Evolutionary conservation across 768 basidiomycete species (phyloP).

Genomic region (Pisolithus orientalis): DNA sequence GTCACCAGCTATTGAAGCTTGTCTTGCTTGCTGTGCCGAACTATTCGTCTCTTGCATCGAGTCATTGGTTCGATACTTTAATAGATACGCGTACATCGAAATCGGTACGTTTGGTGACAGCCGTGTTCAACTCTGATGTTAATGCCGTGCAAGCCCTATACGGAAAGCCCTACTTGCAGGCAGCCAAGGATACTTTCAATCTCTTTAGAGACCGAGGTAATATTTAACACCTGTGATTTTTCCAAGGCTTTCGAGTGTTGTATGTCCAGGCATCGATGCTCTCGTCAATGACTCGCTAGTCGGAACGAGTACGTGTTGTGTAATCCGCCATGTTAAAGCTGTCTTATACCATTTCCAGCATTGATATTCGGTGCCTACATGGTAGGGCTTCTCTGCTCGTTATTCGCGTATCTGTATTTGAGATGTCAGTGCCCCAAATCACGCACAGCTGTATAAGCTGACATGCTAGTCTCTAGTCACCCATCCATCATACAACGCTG

Average conservation of each 20-base stretch:
- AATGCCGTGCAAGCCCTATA: conserved; percentile 51
- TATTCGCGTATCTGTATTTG: conserved; percentile 76
- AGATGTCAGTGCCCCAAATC: conserved; percentile 40
- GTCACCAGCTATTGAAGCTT: conserved; percentile 59
- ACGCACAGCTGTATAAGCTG: not conserved
- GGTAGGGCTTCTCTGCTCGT: conserved; percentile 63
- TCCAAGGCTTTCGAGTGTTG: not conserved
- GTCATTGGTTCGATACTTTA: conserved; percentile 70
- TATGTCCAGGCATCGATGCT: conserved; percentile 52
- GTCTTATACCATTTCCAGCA: conserved; percentile 30
- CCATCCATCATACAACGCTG: conserved; percentile 63
- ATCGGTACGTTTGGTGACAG: conserved; percentile 43
- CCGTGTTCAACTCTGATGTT: not conserved
- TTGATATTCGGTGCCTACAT: conserved; percentile 78
- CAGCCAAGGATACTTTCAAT: conserved; percentile 81
- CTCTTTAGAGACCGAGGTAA: conserved; percentile 65
- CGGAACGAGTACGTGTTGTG: conserved; percentile 54
- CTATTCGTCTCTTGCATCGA: conserved; percentile 74
- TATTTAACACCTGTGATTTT: not conserved
- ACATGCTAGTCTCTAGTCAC: conserved; percentile 42
- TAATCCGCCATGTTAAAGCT: not conserved
- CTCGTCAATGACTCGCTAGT: conserved; percentile 81
- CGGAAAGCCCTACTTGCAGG: conserved; percentile 74
- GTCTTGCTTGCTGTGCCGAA: conserved; percentile 71
- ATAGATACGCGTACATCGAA: conserved; percentile 81